Base-by-base conservation (phyloP, 179 eudicot genomes). In the Silene vulgaris region DNA sequence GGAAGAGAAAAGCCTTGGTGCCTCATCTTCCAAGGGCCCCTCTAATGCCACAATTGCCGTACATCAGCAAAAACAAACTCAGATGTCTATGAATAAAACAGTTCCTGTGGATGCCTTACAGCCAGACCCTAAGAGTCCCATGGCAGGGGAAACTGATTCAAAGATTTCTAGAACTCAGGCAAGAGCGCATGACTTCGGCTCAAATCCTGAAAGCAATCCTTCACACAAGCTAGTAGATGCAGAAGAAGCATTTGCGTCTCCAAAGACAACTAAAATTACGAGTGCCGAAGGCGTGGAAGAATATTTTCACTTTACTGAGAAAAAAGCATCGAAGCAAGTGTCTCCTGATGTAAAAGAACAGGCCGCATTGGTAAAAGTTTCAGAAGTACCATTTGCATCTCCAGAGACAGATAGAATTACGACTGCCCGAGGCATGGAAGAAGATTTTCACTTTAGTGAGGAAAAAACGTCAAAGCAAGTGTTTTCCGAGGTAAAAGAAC, bases 351-450 rank as follows among this genome's bases (percentile, higher is more conserved):
- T 77, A 73, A 69, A 65, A 65, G 50, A n/a, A 45, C 71, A 69
- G 74, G 86, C 80, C 68, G 62, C 40, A 40, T 66, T 78, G 65
- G 80, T 35, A 4, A 79, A 82, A 63, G 82, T 76, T 74, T 68
- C 84, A 59, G 76, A 69, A 50, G 74, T 75, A 69, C 80, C 66
- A 69, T 61, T n/a, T 77, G 50, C 54, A 56, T 75, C 72, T 68
- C 73, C 81, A 74, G 84, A 76, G 75, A 84, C 70, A 65, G 68
- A 23, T 75, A 62, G 11, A 57, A 69, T 69, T 48, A 35, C 29
- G 60, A 30, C 19, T 63, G 26, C 77, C 63, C 74, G 82, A 76
- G 80, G 76, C 50, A 76, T 70, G 20, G 75, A 70, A 43, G 80
- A 76, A 66, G 84, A 78, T 35, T 30, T 23, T 81, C 72, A 65